These are phyloP conservation scores for Kwoniella shandongensis DNA, from an alignment of 768 basidiomycete genomes.

Conservation along the genomic window DNA sequence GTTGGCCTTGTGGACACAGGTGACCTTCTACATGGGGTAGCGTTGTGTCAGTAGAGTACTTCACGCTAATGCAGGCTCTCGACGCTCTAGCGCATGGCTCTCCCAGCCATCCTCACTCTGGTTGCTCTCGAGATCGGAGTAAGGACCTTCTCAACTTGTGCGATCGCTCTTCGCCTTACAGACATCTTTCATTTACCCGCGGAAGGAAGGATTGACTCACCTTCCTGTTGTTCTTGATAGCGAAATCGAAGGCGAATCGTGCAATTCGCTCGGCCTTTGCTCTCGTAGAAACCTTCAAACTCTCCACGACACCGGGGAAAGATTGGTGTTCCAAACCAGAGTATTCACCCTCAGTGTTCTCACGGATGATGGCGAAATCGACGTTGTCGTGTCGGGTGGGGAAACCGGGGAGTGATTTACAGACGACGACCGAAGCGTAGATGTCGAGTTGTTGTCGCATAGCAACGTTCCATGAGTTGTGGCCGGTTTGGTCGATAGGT, in stretches of 20 bases:
- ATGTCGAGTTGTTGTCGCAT: constrained; percentile 99
- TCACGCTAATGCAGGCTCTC: no score
- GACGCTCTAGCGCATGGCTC: no score
- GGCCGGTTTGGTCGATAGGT: constrained; percentile 90
- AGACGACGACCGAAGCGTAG: constrained; percentile 95
- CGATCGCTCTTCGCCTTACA: no score
- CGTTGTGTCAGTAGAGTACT: no score
- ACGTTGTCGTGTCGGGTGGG: constrained; percentile 95
- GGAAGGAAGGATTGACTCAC: constrained; percentile 55
- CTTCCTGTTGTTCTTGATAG: constrained; percentile 97
- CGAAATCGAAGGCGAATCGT: constrained; percentile 98
- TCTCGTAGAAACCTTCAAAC: constrained; percentile 92
- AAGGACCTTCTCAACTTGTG: no score
- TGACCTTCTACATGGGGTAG: constrained; percentile 74
- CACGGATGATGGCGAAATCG: constrained; percentile 98
- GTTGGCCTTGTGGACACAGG: constrained; percentile 99
- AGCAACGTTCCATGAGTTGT: constrained; percentile 99
- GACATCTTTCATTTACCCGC: no score
- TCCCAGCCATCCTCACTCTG: no score
- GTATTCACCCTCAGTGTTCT: constrained; percentile 99
- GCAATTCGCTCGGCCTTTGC: constrained; percentile 94
- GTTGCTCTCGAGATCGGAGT: no score
- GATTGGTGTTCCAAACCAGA: constrained; percentile 92
- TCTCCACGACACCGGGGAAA: constrained; percentile 97
- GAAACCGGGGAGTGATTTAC: constrained; percentile 95